Evolutionary conservation across 352 stramenopile species (phyloP), one percentile per base, ranked within the genome.

Genomic region (Bremia lactucae): DNA sequence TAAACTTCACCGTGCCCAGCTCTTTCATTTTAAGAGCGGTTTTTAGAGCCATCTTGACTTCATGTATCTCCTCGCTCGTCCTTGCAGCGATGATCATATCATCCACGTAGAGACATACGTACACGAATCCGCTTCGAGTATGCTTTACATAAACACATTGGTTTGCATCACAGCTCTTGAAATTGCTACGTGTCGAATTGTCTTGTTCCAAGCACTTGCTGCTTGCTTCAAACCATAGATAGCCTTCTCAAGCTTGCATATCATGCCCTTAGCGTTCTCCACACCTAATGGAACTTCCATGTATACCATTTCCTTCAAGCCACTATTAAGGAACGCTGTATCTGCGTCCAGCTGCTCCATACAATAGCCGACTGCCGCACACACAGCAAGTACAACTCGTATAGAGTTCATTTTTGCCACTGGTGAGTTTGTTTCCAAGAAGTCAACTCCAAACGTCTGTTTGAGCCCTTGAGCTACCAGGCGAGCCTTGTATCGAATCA

Each of bases 161-260:
- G 15, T 15, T n/a, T n/a, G 11, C 28, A 16, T 13, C 26, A 33
- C 26, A 33, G 9, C 26, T 33, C 14, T 33, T 33, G n/a, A 14
- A n/a, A 33, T 13, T 15, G 3, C 3, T 3, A 15, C 28, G 1
- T 33, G 11, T 16, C 15, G 10, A 2, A 33, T 33, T 13, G 7
- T 33, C 28, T 33, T 33, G 7, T 4, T 33, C 5, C 1, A 33
- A 15, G 14, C 13, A 22, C 31, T 37, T 22, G 14, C 31, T 22
- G 31, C 31, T 37, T 20, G 31, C 31, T 37, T 37, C 6, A 37
- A n/a, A 18, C 14, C 31, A 22, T 37, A 37, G 11, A 37, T 37
- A n/a, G 31, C 13, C 14, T 37, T 37, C 5, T 37, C 14, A 6
- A 20, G 31, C 31, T 22, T 6, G 31, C 14, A 37, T 15, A 6